Evolutionary conservation across 2,329 filamentous ascomycete species (phyloP), one percentile per base, ranked within the genome.

Genomic region (Monilinia aucupariae): DNA sequence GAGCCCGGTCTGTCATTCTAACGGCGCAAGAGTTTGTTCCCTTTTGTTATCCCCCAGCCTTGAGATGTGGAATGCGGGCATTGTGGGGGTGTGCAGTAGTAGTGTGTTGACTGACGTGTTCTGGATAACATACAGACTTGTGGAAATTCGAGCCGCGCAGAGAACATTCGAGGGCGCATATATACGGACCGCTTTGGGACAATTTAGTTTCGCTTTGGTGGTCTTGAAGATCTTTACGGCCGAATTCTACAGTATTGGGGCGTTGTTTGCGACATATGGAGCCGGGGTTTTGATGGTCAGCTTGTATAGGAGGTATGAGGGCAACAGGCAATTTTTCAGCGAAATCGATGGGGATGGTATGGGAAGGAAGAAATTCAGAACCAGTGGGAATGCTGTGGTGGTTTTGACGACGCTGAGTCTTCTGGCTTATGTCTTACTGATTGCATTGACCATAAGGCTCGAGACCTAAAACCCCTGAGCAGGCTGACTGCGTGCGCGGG

Each of bases 131-230:
- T n/a, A 55, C 61, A 75, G 73, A 76, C 87, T 99, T 50, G 90
- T 97, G 67, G 94, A 97, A 77, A 89, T 97, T 68, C 90, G 94
- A 67, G 94, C 94, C 15, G 91, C 93, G 13, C 94, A 99, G 75
- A 86, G 94, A 61, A 99, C 94, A 2, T 99, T 97, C 71, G 94
- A 99, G 77, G 94, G 94, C 27, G 94, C 94, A 27, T 99, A 97
- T 77, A 89, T 97, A 73, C 90, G 94, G 65, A 99, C 94, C 0
- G 92, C 93, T 3, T 85, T 99, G 25, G 91, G 90, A 3, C 92
- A 97, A 73, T 97, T 97, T 79, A 93, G 90, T 63, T 97, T 99
- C 76, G 88, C 93, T 25, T 86, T 99, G 56, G 87, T 99, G 67
- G 90, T 99, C 59, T 85, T 96, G 69, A 96, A 96, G 78, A 96